phyloP scores from a whole-genome alignment of 1,284 basidiomycete genomes.

The Leccinum fallax region DNA sequence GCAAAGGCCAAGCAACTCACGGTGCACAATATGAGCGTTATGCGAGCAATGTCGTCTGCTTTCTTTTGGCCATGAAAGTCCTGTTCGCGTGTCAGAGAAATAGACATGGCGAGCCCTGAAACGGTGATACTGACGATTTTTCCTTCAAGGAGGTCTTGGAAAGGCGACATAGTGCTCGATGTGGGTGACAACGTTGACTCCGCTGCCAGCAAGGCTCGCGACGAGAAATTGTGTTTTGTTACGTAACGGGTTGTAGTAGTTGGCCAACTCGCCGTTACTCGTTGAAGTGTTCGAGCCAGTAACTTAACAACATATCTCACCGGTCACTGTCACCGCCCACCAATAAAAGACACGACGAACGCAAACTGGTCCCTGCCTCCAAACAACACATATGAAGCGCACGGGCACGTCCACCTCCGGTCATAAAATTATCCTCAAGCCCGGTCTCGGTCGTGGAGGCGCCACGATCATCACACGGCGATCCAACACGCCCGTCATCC shows the following conservation, averaged over 20 bases:
- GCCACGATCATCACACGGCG: slow-evolving; percentile 37
- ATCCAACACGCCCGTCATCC: slow-evolving; percentile 29
- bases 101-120: slow-evolving; percentile 12
- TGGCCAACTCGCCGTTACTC: too few relatives aligned
- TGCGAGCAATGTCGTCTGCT: slow-evolving; percentile 54
- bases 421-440: slow-evolving; percentile 56
- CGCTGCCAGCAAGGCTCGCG: too few relatives aligned
- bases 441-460: slow-evolving; percentile 39
- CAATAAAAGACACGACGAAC: background rate
- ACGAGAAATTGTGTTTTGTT: slow-evolving; percentile 1
- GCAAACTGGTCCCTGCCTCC: background rate
- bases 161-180: slow-evolving; percentile 24
- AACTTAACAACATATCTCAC: too few relatives aligned
- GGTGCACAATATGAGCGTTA: slow-evolving; percentile 46
- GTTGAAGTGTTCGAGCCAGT: too few relatives aligned
- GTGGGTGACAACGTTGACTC: slow-evolving; percentile 6
- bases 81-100: slow-evolving; percentile 37
- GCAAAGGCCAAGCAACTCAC: slow-evolving; percentile 34
- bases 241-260: slow-evolving; percentile 15
- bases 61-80: slow-evolving; percentile 74
- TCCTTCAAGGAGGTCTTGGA: slow-evolving; percentile 52
- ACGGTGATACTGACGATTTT: slow-evolving; percentile 45
- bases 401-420: slow-evolving; percentile 20
- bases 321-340: background rate
- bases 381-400: slow-evolving; percentile 26